Base-by-base conservation (phyloP, 2,329 filamentous ascomycete genomes). In the Aspergillus ruber region DNA sequence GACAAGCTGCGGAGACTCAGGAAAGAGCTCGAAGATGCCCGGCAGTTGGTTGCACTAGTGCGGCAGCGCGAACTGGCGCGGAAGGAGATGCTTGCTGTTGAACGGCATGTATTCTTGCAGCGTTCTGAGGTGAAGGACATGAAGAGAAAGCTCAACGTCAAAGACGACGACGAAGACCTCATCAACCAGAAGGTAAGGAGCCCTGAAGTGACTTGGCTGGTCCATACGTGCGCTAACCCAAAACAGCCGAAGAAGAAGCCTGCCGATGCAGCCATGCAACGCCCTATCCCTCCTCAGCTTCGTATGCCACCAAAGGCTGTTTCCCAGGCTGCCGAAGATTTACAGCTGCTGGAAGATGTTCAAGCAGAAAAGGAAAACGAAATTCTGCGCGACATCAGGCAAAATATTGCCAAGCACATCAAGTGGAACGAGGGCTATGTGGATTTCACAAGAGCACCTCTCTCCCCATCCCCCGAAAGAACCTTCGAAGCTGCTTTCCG, bases 1-100 rank as follows among this genome's bases (percentile, higher is more conserved):
- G 93, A 98, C 66, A 96, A 95, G 69, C 79, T 98, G 57, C 93
- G 93, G 74, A 88, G 88, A 66, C 74, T 98, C 62, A 84, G 93
- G 47, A 85, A 85, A 59, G 91, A 98, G 73, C 77, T 97, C 35
- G 93, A 97, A 70, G 86, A 93, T 59, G 90, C 87, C 50, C 85
- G 90, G 43, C 81, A 88, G 60, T 76, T 97, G 51, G 81, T 96
- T 58, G 74, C 84, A 36, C 75, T 89, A 64, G 83, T 94, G 44
- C 83, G 84, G 56, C 82, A 88, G 56, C 85, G 93, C 60, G 93
- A 98, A 67, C 65, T 86, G 52, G 75, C 85, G 52, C 89, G 90
- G 66, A 84, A 84, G 57, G 86, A 95, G 54, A 75, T 89, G 61
- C 77, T 96, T 51, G 79, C 79, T 42, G 76, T 83, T 51, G 90